These are phyloP conservation scores for Lasiodiplodia theobromae DNA, from an alignment of 2,329 filamentous ascomycete genomes.

Conservation along the genomic window DNA sequence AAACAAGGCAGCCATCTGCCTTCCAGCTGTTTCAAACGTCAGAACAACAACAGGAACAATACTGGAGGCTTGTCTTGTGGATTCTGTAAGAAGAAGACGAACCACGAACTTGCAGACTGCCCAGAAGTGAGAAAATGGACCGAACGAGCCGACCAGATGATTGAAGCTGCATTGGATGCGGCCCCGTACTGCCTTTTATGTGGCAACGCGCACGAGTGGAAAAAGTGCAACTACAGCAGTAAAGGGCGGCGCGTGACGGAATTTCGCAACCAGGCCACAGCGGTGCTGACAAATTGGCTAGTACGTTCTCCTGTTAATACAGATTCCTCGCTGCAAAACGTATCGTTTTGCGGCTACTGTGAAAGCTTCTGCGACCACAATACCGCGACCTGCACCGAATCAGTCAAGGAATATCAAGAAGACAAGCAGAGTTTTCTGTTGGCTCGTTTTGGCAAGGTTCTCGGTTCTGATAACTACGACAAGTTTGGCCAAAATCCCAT, in stretches of 20 bases:
- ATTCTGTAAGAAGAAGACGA: not conserved
- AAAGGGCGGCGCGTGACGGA: not conserved
- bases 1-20: not conserved
- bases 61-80: not conserved
- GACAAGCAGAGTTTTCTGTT: not conserved
- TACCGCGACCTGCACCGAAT: not conserved
- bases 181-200: slow-evolving; percentile 9
- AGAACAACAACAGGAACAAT: not conserved
- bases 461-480: not conserved
- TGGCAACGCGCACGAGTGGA: not conserved
- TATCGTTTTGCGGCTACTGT: slow-evolving; percentile 11
- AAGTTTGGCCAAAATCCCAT: not conserved
- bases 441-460: not conserved
- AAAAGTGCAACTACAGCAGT: not conserved
- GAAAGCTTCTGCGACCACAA: not conserved
- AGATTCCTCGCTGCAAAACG: not conserved
- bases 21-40: not conserved
- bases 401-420: not conserved
- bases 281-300: not conserved
- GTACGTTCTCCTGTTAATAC: not conserved
- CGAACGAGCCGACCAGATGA: too few relatives aligned
- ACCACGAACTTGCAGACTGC: not conserved
- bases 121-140: not conserved
- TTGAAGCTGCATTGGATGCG: not conserved
- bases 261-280: not conserved